Evolutionary conservation across 306 rosid genomes (phyloP).

Genomic region (Gastrolobium bilobum): DNA sequence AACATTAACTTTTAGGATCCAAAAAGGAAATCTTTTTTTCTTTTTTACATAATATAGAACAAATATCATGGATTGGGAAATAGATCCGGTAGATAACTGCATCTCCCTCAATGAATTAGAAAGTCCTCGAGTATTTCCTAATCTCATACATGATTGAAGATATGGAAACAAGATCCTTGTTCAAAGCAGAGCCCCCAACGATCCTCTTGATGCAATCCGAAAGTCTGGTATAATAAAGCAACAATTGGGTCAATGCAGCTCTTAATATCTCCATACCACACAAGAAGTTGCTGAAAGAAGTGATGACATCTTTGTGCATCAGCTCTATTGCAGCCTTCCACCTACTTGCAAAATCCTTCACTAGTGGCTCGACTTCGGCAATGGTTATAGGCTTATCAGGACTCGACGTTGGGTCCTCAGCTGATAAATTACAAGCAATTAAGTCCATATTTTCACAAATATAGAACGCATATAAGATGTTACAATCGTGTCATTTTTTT

Average conservation of each 20-base stretch:
- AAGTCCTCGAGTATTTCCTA: constrained; percentile 94
- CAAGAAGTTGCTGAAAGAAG: constrained; percentile 97
- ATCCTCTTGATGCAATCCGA: constrained; percentile 91
- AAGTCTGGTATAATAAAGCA: constrained; percentile 94
- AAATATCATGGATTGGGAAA: constrained; percentile 39
- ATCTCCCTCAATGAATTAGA: constrained; percentile 57
- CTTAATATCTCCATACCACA: constrained; percentile 94
- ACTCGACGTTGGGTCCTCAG: constrained; percentile 80
- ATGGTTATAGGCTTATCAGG: constrained; percentile 74
- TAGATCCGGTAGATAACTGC: constrained; percentile 15
- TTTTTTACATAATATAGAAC: constrained; percentile 28
- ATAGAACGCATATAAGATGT: constrained; percentile 13
- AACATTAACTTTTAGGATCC: constrained; percentile 4
- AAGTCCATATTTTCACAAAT: constrained; percentile 34
- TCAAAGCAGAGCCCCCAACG: constrained; percentile 76
- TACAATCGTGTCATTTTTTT: constrained; percentile 8
- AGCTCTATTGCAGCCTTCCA: constrained; percentile 98
- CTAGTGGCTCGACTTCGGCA: constrained; percentile 90
- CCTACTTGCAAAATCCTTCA: constrained; percentile 96
- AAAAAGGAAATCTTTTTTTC: background rate
- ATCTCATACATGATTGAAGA: constrained; percentile 93
- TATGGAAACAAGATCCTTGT: constrained; percentile 93
- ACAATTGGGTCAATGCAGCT: constrained; percentile 88
- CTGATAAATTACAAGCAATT: constrained; percentile 56
- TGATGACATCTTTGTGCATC: constrained; percentile 99